Percentiles rank a stretch among this genome's conserved stretches.
Conservation (phyloP, 2,329 filamentous ascomycete genomes). For the Hymenoscyphus fraxineus region DNA sequence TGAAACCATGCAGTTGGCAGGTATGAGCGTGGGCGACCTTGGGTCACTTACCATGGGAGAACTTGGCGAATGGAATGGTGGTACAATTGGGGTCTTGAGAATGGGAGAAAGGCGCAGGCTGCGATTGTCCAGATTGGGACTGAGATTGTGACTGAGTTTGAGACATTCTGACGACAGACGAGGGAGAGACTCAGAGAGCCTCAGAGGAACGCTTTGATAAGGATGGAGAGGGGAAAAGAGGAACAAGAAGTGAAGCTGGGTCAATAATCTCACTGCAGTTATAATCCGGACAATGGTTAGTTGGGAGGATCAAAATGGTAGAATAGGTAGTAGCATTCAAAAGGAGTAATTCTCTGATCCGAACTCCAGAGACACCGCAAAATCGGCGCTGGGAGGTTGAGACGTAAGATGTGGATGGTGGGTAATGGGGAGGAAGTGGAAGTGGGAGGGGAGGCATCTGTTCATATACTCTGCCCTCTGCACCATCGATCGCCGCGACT, state of each 20-base stretch:
- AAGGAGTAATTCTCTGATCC: neutral
- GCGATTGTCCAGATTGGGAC: slow-evolving; percentile 18
- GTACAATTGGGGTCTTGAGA: slow-evolving; percentile 20
- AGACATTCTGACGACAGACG: slow-evolving; percentile 2
- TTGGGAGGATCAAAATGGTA: slow-evolving; percentile 6
- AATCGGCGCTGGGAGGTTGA: neutral
- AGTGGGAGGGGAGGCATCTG: neutral
- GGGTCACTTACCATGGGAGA: slow-evolving; percentile 25
- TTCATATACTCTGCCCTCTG: neutral
- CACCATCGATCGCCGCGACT: neutral
- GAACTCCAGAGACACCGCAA: neutral
- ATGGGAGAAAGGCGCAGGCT: slow-evolving; percentile 5
- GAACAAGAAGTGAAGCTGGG: slow-evolving; percentile 2
- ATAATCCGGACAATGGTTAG: slow-evolving; percentile 6
- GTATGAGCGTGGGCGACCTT: neutral
- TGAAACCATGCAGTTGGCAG: too few species aligned
- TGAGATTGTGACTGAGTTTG: slow-evolving; percentile 13
- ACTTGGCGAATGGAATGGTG: slow-evolving; percentile 31
- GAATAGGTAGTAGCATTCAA: neutral
- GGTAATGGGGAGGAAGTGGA: neutral
- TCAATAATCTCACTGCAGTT: slow-evolving; percentile 3
- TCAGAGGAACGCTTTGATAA: neutral
- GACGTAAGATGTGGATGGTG: neutral
- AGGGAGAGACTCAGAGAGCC: neutral
- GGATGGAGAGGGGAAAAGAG: neutral